phyloP scores from a whole-genome alignment of 306 rosid species.

The Quercus cerris region DNA sequence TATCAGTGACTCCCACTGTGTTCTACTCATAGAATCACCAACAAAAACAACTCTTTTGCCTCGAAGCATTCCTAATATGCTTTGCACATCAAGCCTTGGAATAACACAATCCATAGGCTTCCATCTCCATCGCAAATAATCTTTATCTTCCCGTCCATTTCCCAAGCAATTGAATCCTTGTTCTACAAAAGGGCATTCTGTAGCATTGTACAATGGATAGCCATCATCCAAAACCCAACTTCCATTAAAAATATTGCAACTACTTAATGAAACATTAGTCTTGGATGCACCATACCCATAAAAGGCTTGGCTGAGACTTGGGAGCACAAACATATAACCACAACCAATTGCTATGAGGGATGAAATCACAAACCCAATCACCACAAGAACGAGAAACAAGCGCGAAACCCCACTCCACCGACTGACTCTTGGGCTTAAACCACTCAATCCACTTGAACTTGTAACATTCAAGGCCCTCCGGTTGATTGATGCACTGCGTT shows the following conservation, averaged over 20 bases:
- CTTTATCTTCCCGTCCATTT: conserved; percentile 62
- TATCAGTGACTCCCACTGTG: conserved; percentile 88
- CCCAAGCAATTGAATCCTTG: conserved; percentile 73
- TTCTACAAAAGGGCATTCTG: conserved; percentile 81
- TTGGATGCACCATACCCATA: conserved; percentile 28
- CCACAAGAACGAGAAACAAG: conserved; percentile 47
- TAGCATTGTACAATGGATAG: conserved; percentile 68
- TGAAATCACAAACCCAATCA: conserved; percentile 49
- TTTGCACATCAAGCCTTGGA: conserved; percentile 46
- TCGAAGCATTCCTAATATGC: conserved; percentile 48
- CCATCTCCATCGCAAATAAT: conserved; percentile 80
- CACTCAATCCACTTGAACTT: conserved; percentile 35
- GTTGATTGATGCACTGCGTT: conserved; percentile 35
- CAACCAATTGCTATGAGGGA: conserved; percentile 56
- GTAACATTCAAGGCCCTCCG: conserved; percentile 24
- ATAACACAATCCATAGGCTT: conserved; percentile 59
- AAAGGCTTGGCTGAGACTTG: conserved; percentile 49
- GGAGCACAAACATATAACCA: conserved; percentile 57
- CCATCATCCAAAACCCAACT: conserved; percentile 50
- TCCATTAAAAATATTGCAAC: conserved; percentile 66
- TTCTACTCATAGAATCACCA: conserved; percentile 92
- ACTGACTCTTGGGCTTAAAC: conserved; percentile 41
- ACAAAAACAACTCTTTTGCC: conserved; percentile 77
- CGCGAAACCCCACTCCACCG: conserved; percentile 52
- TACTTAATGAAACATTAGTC: conserved; percentile 20